Percentiles rank a stretch among this genome's conserved stretches.
Evolutionary conservation across 176 grass and related monocot species (phyloP).

Genomic region (Musa itinerans): DNA sequence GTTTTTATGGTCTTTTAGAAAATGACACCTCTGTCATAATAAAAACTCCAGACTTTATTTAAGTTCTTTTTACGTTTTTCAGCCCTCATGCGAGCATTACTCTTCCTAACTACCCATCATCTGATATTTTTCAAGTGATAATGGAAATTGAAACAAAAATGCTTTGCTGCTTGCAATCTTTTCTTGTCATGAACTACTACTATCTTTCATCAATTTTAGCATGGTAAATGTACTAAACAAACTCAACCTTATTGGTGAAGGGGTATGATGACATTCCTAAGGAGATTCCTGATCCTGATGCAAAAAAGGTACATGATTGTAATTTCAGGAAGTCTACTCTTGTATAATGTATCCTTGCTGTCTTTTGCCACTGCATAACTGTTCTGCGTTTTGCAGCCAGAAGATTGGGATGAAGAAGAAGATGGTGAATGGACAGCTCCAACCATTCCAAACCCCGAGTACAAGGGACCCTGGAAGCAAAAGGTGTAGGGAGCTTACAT

Average conservation of each 20-base stretch:
- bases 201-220: neutral
- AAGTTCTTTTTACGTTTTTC: neutral
- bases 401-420: constrained; percentile 67
- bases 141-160: too few species aligned
- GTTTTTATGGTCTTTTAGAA: too few species aligned
- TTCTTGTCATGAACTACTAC: neutral
- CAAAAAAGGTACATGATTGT: constrained; percentile 37
- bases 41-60: too few species aligned
- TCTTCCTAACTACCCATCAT: neutral
- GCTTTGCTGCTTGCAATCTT: neutral
- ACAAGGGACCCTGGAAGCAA: constrained; percentile 56
- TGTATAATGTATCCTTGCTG: neutral
- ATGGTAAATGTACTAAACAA: neutral
- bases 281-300: constrained; percentile 54
- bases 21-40: too few species aligned
- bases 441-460: constrained; percentile 54
- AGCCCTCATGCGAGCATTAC: neutral
- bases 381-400: constrained; percentile 28
- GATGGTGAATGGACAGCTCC: constrained; percentile 65
- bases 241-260: constrained; percentile 24
- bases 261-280: constrained; percentile 69
- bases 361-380: constrained; percentile 1
- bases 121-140: neutral
- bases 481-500: constrained; percentile 18
- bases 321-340: too few species aligned